phyloP scores from a whole-genome alignment of 345 rosid species.

The Hypericum perforatum region DNA sequence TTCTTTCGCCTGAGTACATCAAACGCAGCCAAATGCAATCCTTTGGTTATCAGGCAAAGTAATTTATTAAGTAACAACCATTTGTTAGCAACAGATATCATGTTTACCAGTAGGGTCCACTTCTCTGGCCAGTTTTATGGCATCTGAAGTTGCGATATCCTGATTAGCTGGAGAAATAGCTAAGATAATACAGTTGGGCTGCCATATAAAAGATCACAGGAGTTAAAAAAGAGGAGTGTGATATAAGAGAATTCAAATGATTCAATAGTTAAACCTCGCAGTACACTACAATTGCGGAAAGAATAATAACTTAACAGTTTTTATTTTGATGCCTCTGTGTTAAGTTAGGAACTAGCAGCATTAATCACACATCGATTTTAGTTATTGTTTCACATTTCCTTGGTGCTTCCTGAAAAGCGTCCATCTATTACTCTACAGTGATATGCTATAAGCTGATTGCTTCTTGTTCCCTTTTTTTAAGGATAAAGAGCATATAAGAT shows the following conservation, averaged over 20 bases:
- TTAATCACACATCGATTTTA: no score
- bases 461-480: not conserved
- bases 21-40: constrained; percentile 8
- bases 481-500: not conserved
- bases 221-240: constrained; percentile 3
- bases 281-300: not conserved
- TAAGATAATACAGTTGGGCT: constrained; percentile 97
- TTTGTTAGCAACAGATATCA: not conserved
- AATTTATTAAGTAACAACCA: no score
- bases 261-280: not conserved
- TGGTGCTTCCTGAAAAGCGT: no score
- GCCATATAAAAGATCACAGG: constrained; percentile 22
- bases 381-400: no score
- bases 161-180: constrained; percentile 99
- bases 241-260: constrained; percentile 4
- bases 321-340: no score
- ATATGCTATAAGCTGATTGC: not conserved
- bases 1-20: constrained; percentile 70
- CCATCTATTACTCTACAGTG: no score
- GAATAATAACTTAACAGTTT: no score
- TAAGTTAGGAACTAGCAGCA: no score
- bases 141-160: constrained; percentile 99
- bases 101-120: constrained; percentile 89
- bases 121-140: constrained; percentile 98
- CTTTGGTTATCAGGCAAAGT: not conserved